Evolutionary conservation across 1,139 yeast genomes (phyloP), one percentile per base, ranked within the genome.

Genomic region (Oligophagozyma castellii): DNA sequence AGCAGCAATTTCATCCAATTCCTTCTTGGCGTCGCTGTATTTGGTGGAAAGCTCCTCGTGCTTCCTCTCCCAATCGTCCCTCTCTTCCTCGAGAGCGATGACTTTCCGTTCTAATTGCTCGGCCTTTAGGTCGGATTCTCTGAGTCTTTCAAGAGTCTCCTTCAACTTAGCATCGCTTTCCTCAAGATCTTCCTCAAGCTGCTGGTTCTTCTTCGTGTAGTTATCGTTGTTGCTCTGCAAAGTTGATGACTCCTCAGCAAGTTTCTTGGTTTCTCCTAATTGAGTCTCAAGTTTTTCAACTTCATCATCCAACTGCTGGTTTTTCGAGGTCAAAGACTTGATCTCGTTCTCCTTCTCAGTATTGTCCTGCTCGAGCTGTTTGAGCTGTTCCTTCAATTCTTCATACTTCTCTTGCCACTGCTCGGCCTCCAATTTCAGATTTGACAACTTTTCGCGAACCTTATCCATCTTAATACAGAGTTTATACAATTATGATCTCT

Each of bases 101-200:
- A 89, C 93, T 65, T 80, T 83, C 64, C 95, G 81, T 63, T 86
- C 95, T 60, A 84, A 72, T 62, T 83, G 94, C 63, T 92, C 98
- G 42, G 93, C 93, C 65, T 84, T 83, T 63, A 92, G 75, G 54
- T 92, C 99, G 37, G 94, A 76, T 57, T 83, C 94, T 60, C 95
- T 83, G 58, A 86, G 71, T 66, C 84, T 83, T 53, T 78, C 86
- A 42, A 94, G 83, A 42, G 95, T 81, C 58, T 81, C 93, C 62
- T 84, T 80, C 67, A 84, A 70, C 65, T 80, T 79, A 56, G 75
- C 72, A 59, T 89, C 96, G 36, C 93, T 79, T 53, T 72, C 79
- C 63, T 89, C 99, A 55, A 89, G 69, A 57, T 86, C 95, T 43
- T 80, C 92, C 62, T 92, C 98, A 58, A 89, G 73, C 50, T 76